phyloP scores from a whole-genome alignment of 805 yeast genomes.

The Peterozyma toletana region DNA sequence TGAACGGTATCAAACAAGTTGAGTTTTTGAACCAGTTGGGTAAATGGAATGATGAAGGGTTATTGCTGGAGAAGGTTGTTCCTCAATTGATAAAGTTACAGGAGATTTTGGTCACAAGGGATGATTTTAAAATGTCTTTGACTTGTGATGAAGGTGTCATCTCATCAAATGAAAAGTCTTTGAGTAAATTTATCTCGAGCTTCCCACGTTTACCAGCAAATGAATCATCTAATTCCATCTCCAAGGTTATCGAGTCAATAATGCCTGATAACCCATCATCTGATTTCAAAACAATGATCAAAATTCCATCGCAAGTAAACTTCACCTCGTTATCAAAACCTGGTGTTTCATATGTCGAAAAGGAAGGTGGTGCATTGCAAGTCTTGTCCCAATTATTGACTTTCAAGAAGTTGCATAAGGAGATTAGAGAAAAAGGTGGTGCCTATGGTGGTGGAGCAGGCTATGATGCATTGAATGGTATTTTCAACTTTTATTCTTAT shows the following conservation, averaged over 20 bases:
- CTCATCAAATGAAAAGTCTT: conserved; percentile 25
- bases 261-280: background rate
- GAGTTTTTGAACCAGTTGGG: conserved; percentile 59
- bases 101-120: conserved; percentile 31
- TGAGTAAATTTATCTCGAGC: conserved; percentile 22
- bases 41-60: conserved; percentile 39
- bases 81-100: conserved; percentile 55
- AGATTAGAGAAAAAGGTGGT: conserved; percentile 92
- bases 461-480: conserved; percentile 75
- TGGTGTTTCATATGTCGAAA: conserved; percentile 60
- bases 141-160: conserved; percentile 48
- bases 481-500: conserved; percentile 79
- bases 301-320: conserved; percentile 83
- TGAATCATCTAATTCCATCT: conserved; percentile 9
- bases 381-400: conserved; percentile 75
- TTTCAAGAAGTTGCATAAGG: conserved; percentile 79
- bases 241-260: background rate
- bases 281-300: conserved; percentile 37
- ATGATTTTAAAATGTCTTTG: conserved; percentile 42
- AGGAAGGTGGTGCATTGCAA: conserved; percentile 83
- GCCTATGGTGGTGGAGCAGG: conserved; percentile 96
- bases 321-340: conserved; percentile 63
- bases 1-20: conserved; percentile 75
- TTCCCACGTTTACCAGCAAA: background rate
- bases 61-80: conserved; percentile 48